Conservation (phyloP, 768 basidiomycete genomes). For the Suillus lakei region DNA sequence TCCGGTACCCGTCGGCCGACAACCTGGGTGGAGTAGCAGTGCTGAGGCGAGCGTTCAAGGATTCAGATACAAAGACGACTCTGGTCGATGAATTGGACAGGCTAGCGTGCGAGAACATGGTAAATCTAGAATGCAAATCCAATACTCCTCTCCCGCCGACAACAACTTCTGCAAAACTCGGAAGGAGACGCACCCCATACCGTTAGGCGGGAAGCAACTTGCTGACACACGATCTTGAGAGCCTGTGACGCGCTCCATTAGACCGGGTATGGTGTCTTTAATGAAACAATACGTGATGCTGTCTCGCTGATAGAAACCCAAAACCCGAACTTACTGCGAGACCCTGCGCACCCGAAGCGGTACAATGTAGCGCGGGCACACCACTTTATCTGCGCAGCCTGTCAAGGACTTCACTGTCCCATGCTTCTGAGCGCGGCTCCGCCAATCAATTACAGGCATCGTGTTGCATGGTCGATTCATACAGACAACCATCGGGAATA, state of each 20-base stretch:
- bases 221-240: neutral
- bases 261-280: neutral
- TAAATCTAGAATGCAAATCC: conserved; percentile 3
- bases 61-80: neutral
- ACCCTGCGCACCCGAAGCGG: neutral
- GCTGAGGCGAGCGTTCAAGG: neutral
- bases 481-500: neutral
- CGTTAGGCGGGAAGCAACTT: neutral
- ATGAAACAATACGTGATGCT: neutral
- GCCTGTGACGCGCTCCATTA: neutral
- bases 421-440: neutral
- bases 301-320: neutral
- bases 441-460: neutral
- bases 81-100: conserved; percentile 4
- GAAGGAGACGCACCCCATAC: neutral
- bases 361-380: neutral
- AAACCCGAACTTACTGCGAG: neutral
- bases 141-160: neutral
- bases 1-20: no score
- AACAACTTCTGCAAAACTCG: conserved; percentile 1
- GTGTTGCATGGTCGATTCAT: neutral
- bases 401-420: neutral
- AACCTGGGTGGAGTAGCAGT: neutral
- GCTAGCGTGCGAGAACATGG: neutral
- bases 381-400: neutral